Percentiles rank a stretch among this genome's conserved stretches.
Conservation (phyloP, 768 basidiomycete genomes). For the Tricholoma flavovirens region DNA sequence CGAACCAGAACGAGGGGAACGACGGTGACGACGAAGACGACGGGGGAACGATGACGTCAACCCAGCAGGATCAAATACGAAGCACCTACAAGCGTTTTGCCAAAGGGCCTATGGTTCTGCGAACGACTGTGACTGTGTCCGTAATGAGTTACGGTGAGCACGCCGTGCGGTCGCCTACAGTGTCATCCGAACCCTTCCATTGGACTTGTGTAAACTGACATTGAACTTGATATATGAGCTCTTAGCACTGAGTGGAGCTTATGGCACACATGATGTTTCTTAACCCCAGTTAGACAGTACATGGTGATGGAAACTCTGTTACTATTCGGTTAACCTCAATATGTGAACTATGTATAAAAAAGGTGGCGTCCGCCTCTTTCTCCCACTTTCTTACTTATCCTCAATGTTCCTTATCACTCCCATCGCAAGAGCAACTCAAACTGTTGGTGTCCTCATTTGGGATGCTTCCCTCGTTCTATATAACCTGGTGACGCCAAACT, state of each 20-base stretch:
- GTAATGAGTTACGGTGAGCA: too few relatives aligned
- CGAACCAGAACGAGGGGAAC: too few relatives aligned
- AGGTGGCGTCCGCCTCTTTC: conserved; percentile 40
- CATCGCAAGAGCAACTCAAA: background rate
- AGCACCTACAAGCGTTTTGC: too few relatives aligned
- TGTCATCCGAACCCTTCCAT: too few relatives aligned
- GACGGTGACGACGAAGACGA: too few relatives aligned
- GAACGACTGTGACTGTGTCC: too few relatives aligned
- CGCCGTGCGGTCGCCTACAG: too few relatives aligned
- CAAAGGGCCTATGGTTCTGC: too few relatives aligned
- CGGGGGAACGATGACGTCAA: too few relatives aligned
- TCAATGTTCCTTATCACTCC: background rate
- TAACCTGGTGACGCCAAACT: conserved; percentile 45
- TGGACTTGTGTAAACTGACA: too few relatives aligned
- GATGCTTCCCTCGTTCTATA: conserved; percentile 42
- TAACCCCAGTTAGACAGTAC: background rate
- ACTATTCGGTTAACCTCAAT: conserved; percentile 21
- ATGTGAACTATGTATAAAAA: conserved; percentile 27
- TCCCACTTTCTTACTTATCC: conserved; percentile 43
- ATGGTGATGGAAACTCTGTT: conserved; percentile 6
- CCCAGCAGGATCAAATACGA: too few relatives aligned
- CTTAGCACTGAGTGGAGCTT: background rate
- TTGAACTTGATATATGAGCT: too few relatives aligned
- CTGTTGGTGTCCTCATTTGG: conserved; percentile 33
- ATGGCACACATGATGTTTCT: background rate